phyloP scores from a whole-genome alignment of 2,329 filamentous ascomycete species.

The Fusarium sp. region DNA sequence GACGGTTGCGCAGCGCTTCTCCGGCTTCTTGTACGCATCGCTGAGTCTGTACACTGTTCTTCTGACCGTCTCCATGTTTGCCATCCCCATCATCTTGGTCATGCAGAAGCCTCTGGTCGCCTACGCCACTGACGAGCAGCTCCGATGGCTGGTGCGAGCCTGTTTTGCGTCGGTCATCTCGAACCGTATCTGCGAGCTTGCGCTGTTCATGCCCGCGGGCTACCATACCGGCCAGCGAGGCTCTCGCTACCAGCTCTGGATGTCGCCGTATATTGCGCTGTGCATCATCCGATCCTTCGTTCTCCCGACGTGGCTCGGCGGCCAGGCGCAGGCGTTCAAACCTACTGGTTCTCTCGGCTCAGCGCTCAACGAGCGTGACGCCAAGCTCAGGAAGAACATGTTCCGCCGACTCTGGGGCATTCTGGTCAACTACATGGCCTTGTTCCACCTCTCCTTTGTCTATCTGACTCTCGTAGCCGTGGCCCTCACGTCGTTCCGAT shows the following conservation, averaged over 20 bases:
- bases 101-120: slow-evolving; percentile 68
- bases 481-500: slow-evolving; percentile 62
- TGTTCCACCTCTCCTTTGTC: slow-evolving; percentile 66
- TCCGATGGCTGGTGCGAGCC: slow-evolving; percentile 68
- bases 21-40: slow-evolving; percentile 67
- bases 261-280: slow-evolving; percentile 70
- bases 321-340: slow-evolving; percentile 68
- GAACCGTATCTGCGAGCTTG: slow-evolving; percentile 66
- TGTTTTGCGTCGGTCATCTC: slow-evolving; percentile 63
- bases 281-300: slow-evolving; percentile 68
- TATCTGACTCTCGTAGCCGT: slow-evolving; percentile 64
- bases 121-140: slow-evolving; percentile 62
- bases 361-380: slow-evolving; percentile 67
- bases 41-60: slow-evolving; percentile 67
- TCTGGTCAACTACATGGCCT: slow-evolving; percentile 65
- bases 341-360: slow-evolving; percentile 68
- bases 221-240: slow-evolving; percentile 69
- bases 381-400: slow-evolving; percentile 62
- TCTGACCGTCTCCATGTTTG: slow-evolving; percentile 64
- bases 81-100: slow-evolving; percentile 68
- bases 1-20: slow-evolving; percentile 67
- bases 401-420: slow-evolving; percentile 64
- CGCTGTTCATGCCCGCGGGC: slow-evolving; percentile 68
- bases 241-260: slow-evolving; percentile 68
- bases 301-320: slow-evolving; percentile 69